Base-by-base conservation (phyloP, 768 basidiomycete genomes). In the Nevesoporus exiguus region DNA sequence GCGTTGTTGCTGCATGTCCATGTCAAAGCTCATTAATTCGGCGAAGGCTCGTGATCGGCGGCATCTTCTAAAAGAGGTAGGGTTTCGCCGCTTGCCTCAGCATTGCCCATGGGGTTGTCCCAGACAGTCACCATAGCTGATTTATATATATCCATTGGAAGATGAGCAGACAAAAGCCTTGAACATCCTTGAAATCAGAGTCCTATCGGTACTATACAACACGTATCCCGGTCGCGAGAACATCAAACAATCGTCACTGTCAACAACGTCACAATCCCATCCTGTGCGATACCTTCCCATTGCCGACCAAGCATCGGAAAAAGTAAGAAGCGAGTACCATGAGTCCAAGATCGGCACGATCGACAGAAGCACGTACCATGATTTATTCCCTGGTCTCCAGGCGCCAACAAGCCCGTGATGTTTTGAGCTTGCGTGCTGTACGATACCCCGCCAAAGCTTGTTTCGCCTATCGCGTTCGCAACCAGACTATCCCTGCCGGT, bases 201-300 rank as follows among this genome's bases (percentile, higher is more conserved):
- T 45, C 27, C 17, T 19, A 19, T 17, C 9, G 10, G 10, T 29
- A n/a, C 17, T 29, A 19, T 25, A 24, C n/a, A 27, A 9, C 13
- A 19, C 27, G n/a, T n/a, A 13, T n/a, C 14, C 37, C 7, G 37
- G 14, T 19, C 37, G 22, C 30, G 3, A 30, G 11, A 5, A 5
- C 19, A 2, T 70, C 57, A 73, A 42, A 69, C 41, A 29, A 80
- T 77, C 3, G 70, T 77, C 19, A 85, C 78, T 2, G 80, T 85
- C 50, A 86, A 68, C 21, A 85, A 61, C 1, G 76, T 76, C 15
- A 80, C 77, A 31, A 78, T 72, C 41, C 84, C 84, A 61, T 85
- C 84, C 33, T 77, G 76, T 3, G 84, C 77, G 49, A 85, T 87
- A 27, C 73, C 84, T 83, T 15, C 33, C 13, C 27, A 31, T 22